Evolutionary conservation across 2,329 filamentous ascomycete species (phyloP).

Genomic region (Calonectria montana): DNA sequence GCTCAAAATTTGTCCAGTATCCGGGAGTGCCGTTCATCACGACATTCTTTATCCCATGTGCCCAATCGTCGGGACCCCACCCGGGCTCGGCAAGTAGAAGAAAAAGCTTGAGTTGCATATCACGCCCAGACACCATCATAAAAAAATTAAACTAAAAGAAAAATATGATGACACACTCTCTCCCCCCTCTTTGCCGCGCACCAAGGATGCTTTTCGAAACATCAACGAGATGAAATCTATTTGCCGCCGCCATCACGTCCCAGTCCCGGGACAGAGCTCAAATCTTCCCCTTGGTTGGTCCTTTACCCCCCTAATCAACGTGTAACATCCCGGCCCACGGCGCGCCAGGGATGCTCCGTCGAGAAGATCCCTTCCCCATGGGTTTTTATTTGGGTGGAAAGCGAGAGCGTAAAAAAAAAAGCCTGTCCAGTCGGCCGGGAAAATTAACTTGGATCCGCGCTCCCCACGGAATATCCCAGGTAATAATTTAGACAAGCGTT

Average conservation of each 20-base stretch:
- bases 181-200: neutral
- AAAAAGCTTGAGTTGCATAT: slow-evolving; percentile 5
- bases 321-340: slow-evolving; percentile 2
- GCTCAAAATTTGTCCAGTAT: neutral
- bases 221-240: neutral
- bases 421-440: neutral
- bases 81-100: neutral
- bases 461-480: neutral
- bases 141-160: no score
- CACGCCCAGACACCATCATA: slow-evolving; percentile 1
- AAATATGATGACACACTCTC: slow-evolving; percentile 9
- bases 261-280: neutral
- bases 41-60: neutral
- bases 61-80: neutral
- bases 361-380: neutral
- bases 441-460: slow-evolving; percentile 16
- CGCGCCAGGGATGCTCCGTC: slow-evolving; percentile 5
- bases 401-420: neutral
- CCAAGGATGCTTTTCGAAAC: slow-evolving; percentile 10
- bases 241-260: neutral
- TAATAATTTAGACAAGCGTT: neutral
- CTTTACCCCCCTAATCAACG: neutral
- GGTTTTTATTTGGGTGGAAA: neutral
- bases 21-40: neutral
- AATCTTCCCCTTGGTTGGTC: neutral